A percentile compares a stretch with the other conserved stretches of the same genome.
Conservation (phyloP, 2,329 filamentous ascomycete species). For the Fusarium armeniacum region DNA sequence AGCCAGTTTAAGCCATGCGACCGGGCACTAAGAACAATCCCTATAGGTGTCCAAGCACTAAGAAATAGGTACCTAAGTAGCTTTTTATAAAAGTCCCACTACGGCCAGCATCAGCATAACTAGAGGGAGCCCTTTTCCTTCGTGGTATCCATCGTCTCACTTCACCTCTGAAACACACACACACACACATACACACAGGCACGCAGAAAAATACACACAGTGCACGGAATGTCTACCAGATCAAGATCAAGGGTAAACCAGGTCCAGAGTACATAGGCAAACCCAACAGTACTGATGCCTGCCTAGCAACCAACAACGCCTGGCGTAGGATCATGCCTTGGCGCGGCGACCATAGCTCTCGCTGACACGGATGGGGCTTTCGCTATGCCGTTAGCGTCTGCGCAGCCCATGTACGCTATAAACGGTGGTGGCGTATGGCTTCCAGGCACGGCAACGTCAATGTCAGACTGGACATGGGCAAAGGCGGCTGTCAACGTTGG, state of each 20-base stretch:
- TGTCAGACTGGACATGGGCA: slow-evolving; percentile 17
- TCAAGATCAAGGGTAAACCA: slow-evolving; percentile 15
- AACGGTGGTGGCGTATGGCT: slow-evolving; percentile 11
- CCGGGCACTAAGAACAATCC: slow-evolving; percentile 4
- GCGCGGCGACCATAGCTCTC: slow-evolving; percentile 14
- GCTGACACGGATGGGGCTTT: slow-evolving; percentile 6
- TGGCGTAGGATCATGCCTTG: slow-evolving; percentile 13
- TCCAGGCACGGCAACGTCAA: slow-evolving; percentile 8
- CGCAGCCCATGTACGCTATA: slow-evolving; percentile 7
- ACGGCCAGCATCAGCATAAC: slow-evolving; percentile 2
- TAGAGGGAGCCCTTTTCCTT: slow-evolving; percentile 2
- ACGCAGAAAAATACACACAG: slow-evolving; percentile 9
- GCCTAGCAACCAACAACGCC: slow-evolving; percentile 14
- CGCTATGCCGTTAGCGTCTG: slow-evolving; percentile 15
- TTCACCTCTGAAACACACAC: slow-evolving; percentile 13
- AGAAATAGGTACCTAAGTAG: slow-evolving; percentile 8
- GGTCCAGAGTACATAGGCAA: slow-evolving; percentile 8
- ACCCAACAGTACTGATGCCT: slow-evolving; percentile 9
- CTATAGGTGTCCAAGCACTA: slow-evolving; percentile 4
- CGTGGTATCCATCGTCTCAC: slow-evolving; percentile 15
- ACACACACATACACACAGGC: not conserved
- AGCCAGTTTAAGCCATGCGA: slow-evolving; percentile 13
- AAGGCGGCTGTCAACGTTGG: not conserved
- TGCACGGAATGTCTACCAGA: slow-evolving; percentile 11
- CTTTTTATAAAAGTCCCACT: slow-evolving; percentile 18